Evolutionary conservation across 139 green algal genomes (phyloP).

Genomic region (Coelastrella sp.): DNA sequence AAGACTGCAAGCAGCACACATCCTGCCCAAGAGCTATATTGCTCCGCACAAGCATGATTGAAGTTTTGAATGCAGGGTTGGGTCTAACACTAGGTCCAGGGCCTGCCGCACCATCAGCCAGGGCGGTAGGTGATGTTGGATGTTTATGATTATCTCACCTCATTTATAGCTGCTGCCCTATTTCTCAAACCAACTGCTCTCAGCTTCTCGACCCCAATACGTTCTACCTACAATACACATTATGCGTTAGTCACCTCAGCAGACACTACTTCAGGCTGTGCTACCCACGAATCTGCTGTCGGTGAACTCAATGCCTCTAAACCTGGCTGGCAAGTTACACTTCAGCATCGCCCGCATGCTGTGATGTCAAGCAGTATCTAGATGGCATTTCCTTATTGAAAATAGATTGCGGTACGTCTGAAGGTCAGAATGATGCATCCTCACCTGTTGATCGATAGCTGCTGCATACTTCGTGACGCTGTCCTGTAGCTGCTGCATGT

Average conservation of each 20-base stretch:
- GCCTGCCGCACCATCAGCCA: neutral
- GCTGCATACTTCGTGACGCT: constrained; percentile 66
- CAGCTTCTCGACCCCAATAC: constrained; percentile 77
- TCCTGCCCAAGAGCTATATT: too few species aligned
- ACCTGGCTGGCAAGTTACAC: neutral
- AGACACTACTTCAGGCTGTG: neutral
- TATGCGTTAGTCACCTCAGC: neutral
- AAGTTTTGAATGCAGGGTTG: neutral
- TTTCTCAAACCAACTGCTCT: constrained; percentile 74
- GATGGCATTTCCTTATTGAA: too few species aligned
- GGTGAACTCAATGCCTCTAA: neutral
- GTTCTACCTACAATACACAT: constrained; percentile 57
- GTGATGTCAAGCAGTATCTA: too few species aligned
- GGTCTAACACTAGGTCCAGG: neutral
- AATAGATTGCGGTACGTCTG: too few species aligned
- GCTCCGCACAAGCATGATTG: neutral
- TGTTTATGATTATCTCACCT: constrained; percentile 63
- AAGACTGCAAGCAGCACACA: too few species aligned
- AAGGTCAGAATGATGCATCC: neutral
- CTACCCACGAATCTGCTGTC: neutral
- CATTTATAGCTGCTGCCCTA: constrained; percentile 67
- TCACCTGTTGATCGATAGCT: constrained; percentile 65
- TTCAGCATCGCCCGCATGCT: too few species aligned
- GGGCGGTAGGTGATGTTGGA: constrained; percentile 49
- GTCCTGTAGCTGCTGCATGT: constrained; percentile 62